A percentile compares a stretch with the other conserved stretches of the same genome.
Conservation (phyloP, 192 early-diverging fungal species). For the Coemansia sp. region DNA sequence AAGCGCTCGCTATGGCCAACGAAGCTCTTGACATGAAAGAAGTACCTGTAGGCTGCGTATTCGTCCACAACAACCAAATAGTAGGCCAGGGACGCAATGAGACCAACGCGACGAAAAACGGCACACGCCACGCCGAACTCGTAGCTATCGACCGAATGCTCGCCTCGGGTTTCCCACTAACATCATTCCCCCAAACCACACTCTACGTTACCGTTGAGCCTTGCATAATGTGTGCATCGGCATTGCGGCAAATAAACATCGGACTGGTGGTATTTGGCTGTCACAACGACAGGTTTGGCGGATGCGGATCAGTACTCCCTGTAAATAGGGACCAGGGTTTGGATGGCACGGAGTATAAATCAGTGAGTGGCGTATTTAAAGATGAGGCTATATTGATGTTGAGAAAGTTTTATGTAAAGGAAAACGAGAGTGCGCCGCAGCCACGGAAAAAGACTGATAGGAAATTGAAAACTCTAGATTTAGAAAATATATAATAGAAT, state of each 20-base stretch:
- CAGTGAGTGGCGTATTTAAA: slow-evolving; percentile 68
- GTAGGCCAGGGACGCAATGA: slow-evolving; percentile 86
- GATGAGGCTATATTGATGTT: slow-evolving; percentile 89
- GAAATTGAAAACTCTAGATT: slow-evolving; percentile 66
- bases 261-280: slow-evolving; percentile 91
- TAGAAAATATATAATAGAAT: not conserved
- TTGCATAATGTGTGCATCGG: slow-evolving; percentile 97
- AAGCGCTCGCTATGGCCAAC: slow-evolving; percentile 64
- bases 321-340: slow-evolving; percentile 62
- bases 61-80: slow-evolving; percentile 70
- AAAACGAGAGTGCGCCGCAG: slow-evolving; percentile 82
- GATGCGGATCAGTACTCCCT: slow-evolving; percentile 87
- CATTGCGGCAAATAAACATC: slow-evolving; percentile 78
- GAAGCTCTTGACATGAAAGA: slow-evolving; percentile 82
- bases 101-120: slow-evolving; percentile 87
- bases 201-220: slow-evolving; percentile 98
- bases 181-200: slow-evolving; percentile 59
- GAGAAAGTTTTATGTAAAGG: slow-evolving; percentile 89
- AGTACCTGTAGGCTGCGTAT: slow-evolving; percentile 97
- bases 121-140: slow-evolving; percentile 93
- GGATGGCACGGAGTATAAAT: slow-evolving; percentile 58
- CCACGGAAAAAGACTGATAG: slow-evolving; percentile 89
- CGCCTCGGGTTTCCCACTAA: slow-evolving; percentile 28
- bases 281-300: slow-evolving; percentile 95
- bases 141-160: slow-evolving; percentile 87